Conservation (phyloP, 1,284 basidiomycete species). For the Neonothopanus nambi region DNA sequence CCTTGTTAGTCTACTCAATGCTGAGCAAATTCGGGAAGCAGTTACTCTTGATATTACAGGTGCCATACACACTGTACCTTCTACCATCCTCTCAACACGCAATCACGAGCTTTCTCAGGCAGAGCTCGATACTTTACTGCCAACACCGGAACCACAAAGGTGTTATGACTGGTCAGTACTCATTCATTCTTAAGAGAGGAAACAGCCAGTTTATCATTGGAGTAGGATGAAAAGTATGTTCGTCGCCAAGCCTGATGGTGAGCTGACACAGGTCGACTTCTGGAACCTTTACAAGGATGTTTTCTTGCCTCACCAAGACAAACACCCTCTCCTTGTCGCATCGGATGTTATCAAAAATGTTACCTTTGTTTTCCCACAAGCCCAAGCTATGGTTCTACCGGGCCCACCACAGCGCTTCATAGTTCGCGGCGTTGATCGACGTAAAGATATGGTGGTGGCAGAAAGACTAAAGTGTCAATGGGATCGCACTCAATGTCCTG, state of each 20-base stretch:
- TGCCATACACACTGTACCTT: slow-evolving; percentile 55
- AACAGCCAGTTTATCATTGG: slow-evolving; percentile 5
- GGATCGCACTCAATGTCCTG: slow-evolving; percentile 57
- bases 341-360: slow-evolving; percentile 89
- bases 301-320: slow-evolving; percentile 57
- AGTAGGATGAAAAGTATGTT: slow-evolving; percentile 84
- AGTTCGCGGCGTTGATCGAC: slow-evolving; percentile 74
- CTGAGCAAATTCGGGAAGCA: slow-evolving; percentile 69
- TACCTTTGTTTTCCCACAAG: slow-evolving; percentile 73
- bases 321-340: slow-evolving; percentile 65
- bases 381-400: slow-evolving; percentile 80
- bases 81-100: slow-evolving; percentile 42
- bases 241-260: slow-evolving; percentile 63
- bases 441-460: slow-evolving; percentile 52
- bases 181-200: background rate
- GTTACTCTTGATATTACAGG: slow-evolving; percentile 62
- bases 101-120: slow-evolving; percentile 66
- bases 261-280: slow-evolving; percentile 87
- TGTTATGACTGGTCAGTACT: slow-evolving; percentile 72
- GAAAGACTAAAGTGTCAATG: slow-evolving; percentile 71
- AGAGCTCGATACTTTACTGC: slow-evolving; percentile 61
- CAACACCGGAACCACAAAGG: slow-evolving; percentile 67
- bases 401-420: slow-evolving; percentile 73
- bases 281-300: slow-evolving; percentile 85
- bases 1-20: slow-evolving; percentile 63